Percentiles rank a stretch among this genome's conserved stretches.
These are phyloP conservation scores for Sclerotinia nivalis DNA, from an alignment of 2,329 filamentous ascomycete species.

Conservation along the genomic window DNA sequence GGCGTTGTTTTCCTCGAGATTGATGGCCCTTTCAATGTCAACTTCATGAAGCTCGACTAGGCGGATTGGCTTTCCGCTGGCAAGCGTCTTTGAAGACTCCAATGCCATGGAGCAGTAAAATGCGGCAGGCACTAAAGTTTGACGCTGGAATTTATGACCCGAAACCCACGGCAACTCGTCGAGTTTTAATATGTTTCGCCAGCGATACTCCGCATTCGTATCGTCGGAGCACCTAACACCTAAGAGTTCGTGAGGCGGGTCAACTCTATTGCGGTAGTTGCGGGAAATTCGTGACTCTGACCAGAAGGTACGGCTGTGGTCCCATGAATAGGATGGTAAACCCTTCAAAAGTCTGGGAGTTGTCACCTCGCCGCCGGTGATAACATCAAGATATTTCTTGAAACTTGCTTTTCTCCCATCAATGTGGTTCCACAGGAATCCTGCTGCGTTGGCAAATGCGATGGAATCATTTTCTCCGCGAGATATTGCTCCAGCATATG, in stretches of 20 bases:
- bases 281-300: conserved; percentile 51
- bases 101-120: conserved; percentile 39
- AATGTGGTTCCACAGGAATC: conserved; percentile 4
- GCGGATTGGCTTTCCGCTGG: conserved; percentile 16
- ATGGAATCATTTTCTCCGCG: conserved; percentile 17
- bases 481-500: conserved; percentile 9
- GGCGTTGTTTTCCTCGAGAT: conserved; percentile 28
- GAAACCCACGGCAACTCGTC: conserved; percentile 39
- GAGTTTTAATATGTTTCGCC: conserved; percentile 38
- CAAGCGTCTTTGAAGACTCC: conserved; percentile 34
- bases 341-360: conserved; percentile 42
- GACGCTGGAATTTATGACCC: conserved; percentile 36
- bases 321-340: conserved; percentile 55
- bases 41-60: conserved; percentile 38
- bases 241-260: conserved; percentile 45
- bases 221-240: conserved; percentile 34
- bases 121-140: conserved; percentile 38
- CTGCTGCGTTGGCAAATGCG: background rate
- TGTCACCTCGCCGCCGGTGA: background rate
- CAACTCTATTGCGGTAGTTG: conserved; percentile 47
- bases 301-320: conserved; percentile 54
- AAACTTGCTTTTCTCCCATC: conserved; percentile 4
- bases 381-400: background rate
- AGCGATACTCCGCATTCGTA: conserved; percentile 32
- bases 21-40: conserved; percentile 27